phyloP scores from a whole-genome alignment of 108 stramenopile genomes.

The Chaetoceros tenuissimus region DNA sequence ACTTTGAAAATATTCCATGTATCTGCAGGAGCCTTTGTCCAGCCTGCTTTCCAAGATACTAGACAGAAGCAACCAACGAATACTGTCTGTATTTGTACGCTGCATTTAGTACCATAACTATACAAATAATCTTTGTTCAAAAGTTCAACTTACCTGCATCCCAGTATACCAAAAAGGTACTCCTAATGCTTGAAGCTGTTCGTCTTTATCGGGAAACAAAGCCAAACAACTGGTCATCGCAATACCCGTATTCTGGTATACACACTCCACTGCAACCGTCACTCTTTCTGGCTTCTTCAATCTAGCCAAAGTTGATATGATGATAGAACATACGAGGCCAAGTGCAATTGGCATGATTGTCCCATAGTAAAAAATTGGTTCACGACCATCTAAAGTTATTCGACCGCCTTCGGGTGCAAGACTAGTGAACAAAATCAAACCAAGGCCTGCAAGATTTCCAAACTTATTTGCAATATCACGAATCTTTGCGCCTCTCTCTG shows the following conservation, averaged over 20 bases:
- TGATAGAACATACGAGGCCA: slow-evolving; percentile 53
- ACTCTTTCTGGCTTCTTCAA: slow-evolving; percentile 64
- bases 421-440: slow-evolving; percentile 49
- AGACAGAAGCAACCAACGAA: slow-evolving; percentile 60
- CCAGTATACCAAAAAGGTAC: slow-evolving; percentile 64
- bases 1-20: slow-evolving; percentile 50
- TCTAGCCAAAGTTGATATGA: slow-evolving; percentile 23
- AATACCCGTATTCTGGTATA: slow-evolving; percentile 87
- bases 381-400: slow-evolving; percentile 55
- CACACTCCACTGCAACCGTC: slow-evolving; percentile 72
- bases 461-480: slow-evolving; percentile 5
- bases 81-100: no score
- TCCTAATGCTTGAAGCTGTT: slow-evolving; percentile 57
- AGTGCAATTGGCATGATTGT: slow-evolving; percentile 52
- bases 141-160: no score
- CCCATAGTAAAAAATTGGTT: slow-evolving; percentile 63
- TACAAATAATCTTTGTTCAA: no score
- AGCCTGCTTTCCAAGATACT: slow-evolving; percentile 66
- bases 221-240: slow-evolving; percentile 61
- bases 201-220: slow-evolving; percentile 61
- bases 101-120: no score
- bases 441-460: slow-evolving; percentile 51
- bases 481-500: slow-evolving; percentile 46
- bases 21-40: slow-evolving; percentile 70
- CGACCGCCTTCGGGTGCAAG: slow-evolving; percentile 44